Conservation (phyloP, 2,329 filamentous ascomycete species). For the Talaromyces sp. region DNA sequence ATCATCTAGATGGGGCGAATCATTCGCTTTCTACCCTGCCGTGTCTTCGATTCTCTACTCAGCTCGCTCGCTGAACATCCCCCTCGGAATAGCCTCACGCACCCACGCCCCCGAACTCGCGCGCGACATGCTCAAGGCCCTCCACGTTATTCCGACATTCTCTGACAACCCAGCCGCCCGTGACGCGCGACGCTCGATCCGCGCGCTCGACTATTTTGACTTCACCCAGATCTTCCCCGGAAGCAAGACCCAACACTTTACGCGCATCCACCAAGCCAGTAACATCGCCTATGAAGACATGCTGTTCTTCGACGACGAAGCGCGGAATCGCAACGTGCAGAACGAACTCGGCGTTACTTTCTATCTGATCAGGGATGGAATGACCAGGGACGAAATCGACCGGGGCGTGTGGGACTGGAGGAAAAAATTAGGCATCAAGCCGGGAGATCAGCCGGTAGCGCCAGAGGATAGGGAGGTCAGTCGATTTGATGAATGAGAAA, state of each 20-base stretch:
- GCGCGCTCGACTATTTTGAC: constrained; percentile 52
- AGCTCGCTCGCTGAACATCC: constrained; percentile 51
- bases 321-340: constrained; percentile 77
- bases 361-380: constrained; percentile 73
- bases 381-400: constrained; percentile 73
- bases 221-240: constrained; percentile 64
- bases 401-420: constrained; percentile 78
- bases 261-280: constrained; percentile 65
- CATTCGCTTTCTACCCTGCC: constrained; percentile 66
- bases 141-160: constrained; percentile 55
- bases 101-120: constrained; percentile 77
- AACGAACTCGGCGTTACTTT: constrained; percentile 73
- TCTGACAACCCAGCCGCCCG: constrained; percentile 32
- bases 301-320: constrained; percentile 94
- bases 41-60: constrained; percentile 63
- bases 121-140: constrained; percentile 70
- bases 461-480: constrained; percentile 12
- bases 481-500: constrained; percentile 8
- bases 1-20: constrained; percentile 53
- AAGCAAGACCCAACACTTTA: constrained; percentile 82
- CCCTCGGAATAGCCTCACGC: constrained; percentile 71
- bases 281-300: constrained; percentile 74
- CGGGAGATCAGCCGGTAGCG: constrained; percentile 9
- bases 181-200: constrained; percentile 43
- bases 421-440: constrained; percentile 30